Conservation (phyloP, 768 basidiomycete genomes). For the Sarcodon aspratus region DNA sequence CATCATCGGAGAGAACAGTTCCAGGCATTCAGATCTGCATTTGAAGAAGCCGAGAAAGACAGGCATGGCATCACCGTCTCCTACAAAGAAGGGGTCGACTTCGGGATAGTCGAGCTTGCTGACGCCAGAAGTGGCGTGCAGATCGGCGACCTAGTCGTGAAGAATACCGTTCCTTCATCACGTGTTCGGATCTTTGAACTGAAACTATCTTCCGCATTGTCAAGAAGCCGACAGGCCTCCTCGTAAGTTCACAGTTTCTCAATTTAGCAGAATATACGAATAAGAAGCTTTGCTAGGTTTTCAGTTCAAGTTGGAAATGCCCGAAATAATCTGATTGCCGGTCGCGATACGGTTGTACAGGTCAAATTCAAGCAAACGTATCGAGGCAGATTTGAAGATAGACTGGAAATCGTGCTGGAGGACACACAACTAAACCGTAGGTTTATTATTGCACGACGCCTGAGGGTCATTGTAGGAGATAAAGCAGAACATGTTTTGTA, state of each 20-base stretch:
- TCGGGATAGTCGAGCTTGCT: conserved; percentile 10
- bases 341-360: conserved; percentile 2
- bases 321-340: background rate
- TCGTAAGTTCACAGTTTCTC: conserved; percentile 1
- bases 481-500: conserved; percentile 36
- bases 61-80: conserved; percentile 8
- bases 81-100: conserved; percentile 10
- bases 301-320: background rate
- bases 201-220: background rate
- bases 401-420: conserved; percentile 34
- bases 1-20: conserved; percentile 4
- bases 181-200: background rate
- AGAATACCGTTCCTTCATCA: conserved; percentile 2
- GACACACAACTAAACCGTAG: conserved; percentile 19
- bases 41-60: conserved; percentile 8
- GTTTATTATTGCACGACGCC: conserved; percentile 35
- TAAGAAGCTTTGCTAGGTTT: conserved; percentile 5
- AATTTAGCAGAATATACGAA: background rate
- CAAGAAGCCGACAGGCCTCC: background rate
- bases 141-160: conserved; percentile 1
- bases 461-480: conserved; percentile 37
- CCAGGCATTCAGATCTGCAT: background rate
- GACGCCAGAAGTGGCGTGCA: conserved; percentile 1
- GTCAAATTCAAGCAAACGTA: conserved; percentile 13
- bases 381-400: conserved; percentile 34